phyloP scores from a whole-genome alignment of 148 eudicot genomes.

The Fallopia convolvulus region DNA sequence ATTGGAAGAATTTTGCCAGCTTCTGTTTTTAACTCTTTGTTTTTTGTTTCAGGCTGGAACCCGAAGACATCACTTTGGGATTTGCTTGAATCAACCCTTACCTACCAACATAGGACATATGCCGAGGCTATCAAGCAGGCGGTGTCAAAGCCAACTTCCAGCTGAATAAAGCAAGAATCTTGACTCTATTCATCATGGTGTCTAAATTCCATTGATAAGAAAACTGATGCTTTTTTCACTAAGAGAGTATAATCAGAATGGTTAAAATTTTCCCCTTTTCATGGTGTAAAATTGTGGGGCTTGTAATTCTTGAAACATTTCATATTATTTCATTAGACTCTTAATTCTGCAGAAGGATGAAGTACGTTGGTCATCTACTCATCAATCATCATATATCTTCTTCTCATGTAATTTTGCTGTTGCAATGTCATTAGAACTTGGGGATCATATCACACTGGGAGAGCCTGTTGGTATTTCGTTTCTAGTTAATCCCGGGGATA shows the following conservation, averaged over 20 bases:
- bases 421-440: not conserved
- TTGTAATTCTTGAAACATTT: not conserved
- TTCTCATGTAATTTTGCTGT: not conserved
- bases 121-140: slow-evolving; percentile 88
- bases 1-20: not conserved
- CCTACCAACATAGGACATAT: slow-evolving; percentile 95
- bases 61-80: slow-evolving; percentile 99
- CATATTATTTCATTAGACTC: slow-evolving; percentile 2
- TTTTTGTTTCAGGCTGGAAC: slow-evolving; percentile 55
- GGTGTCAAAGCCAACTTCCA: slow-evolving; percentile 59
- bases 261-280: not conserved
- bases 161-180: slow-evolving; percentile 20
- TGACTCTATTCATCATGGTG: not conserved
- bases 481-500: not conserved
- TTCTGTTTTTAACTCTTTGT: not conserved
- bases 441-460: not conserved
- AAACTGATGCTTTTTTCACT: not conserved
- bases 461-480: not conserved
- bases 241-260: not conserved
- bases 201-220: not conserved
- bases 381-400: not conserved
- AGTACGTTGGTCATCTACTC: not conserved
- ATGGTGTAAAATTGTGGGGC: slow-evolving; percentile 8
- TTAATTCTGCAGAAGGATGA: not conserved
- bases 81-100: slow-evolving; percentile 94